A percentile compares a stretch with the other conserved stretches of the same genome.
phyloP scores from a whole-genome alignment of 2,329 filamentous ascomycete genomes.

The Epichloe sibirici region DNA sequence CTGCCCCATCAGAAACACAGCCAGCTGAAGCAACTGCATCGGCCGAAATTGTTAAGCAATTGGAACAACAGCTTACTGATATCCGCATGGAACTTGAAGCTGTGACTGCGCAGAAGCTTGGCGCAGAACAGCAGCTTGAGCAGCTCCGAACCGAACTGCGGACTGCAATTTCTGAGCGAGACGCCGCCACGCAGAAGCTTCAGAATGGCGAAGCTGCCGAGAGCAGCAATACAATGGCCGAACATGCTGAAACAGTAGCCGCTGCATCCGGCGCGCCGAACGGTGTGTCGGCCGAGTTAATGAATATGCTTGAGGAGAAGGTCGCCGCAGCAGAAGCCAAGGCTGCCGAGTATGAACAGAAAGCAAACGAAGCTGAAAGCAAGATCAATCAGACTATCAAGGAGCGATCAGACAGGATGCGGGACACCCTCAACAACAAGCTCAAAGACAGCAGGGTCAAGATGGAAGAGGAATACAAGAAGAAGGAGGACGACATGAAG shows the following conservation, averaged over 20 bases:
- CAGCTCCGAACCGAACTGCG: slow-evolving; percentile 47
- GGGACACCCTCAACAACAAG: slow-evolving; percentile 53
- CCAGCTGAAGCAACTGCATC: slow-evolving; percentile 27
- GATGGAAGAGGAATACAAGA: slow-evolving; percentile 39
- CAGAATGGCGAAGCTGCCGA: slow-evolving; percentile 17
- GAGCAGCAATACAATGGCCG: slow-evolving; percentile 1
- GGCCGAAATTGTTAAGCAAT: slow-evolving; percentile 32
- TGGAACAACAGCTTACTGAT: slow-evolving; percentile 37
- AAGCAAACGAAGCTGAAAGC: slow-evolving; percentile 52
- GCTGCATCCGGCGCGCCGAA: slow-evolving; percentile 8
- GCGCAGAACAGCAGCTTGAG: slow-evolving; percentile 51
- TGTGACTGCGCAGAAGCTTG: slow-evolving; percentile 54
- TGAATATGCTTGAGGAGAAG: slow-evolving; percentile 48
- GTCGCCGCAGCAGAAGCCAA: slow-evolving; percentile 48
- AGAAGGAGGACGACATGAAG: slow-evolving; percentile 40
- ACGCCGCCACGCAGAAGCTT: slow-evolving; percentile 38
- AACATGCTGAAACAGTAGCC: not conserved
- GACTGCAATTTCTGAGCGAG: slow-evolving; percentile 48
- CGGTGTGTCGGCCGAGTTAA: slow-evolving; percentile 42
- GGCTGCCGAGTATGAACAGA: slow-evolving; percentile 51
- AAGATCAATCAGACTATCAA: slow-evolving; percentile 49
- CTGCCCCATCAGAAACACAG: not conserved
- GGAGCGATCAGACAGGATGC: slow-evolving; percentile 57
- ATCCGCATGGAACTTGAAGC: slow-evolving; percentile 51
- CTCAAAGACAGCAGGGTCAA: slow-evolving; percentile 51